These are phyloP conservation scores for Mycena floridula DNA, from an alignment of 768 basidiomycete genomes.

Conservation along the genomic window DNA sequence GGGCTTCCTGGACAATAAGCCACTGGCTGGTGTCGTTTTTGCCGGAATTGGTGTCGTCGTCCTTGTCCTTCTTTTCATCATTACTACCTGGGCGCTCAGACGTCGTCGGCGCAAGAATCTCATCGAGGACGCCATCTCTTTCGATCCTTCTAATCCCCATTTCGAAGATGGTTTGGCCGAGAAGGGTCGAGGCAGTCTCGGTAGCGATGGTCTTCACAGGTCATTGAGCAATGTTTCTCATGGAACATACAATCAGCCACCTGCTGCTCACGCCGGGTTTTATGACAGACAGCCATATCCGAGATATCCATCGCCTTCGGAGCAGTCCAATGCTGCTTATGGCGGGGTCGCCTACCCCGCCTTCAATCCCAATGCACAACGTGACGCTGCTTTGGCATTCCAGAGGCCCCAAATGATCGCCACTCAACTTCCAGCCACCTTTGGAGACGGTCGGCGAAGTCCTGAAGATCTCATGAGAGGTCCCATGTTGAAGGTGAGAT, in stretches of 20 bases:
- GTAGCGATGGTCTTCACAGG: conserved; percentile 8
- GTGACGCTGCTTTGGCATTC: no score
- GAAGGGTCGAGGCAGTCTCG: conserved; percentile 22
- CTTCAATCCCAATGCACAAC: no score
- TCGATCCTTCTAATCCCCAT: conserved; percentile 34
- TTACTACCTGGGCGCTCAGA: conserved; percentile 43
- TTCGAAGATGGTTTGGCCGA: conserved; percentile 17
- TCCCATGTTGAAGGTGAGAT: no score
- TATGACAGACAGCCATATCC: no score
- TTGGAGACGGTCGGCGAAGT: no score
- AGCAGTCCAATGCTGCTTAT: no score
- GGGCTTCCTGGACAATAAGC: conserved; percentile 60
- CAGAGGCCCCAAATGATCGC: no score
- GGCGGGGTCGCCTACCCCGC: no score
- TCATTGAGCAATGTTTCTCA: conserved; percentile 7
- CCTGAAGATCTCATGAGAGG: no score
- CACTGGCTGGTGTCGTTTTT: conserved; percentile 57
- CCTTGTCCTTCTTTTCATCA: conserved; percentile 37
- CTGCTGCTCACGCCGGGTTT: no score
- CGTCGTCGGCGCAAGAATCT: conserved; percentile 36
- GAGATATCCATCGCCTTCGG: no score
- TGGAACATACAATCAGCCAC: conserved; percentile 16
- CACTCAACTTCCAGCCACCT: no score
- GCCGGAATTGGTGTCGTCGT: conserved; percentile 41
- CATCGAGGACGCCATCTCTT: conserved; percentile 42